phyloP scores from a whole-genome alignment of 805 yeast species.

The Sugiyamaella floridensis region DNA sequence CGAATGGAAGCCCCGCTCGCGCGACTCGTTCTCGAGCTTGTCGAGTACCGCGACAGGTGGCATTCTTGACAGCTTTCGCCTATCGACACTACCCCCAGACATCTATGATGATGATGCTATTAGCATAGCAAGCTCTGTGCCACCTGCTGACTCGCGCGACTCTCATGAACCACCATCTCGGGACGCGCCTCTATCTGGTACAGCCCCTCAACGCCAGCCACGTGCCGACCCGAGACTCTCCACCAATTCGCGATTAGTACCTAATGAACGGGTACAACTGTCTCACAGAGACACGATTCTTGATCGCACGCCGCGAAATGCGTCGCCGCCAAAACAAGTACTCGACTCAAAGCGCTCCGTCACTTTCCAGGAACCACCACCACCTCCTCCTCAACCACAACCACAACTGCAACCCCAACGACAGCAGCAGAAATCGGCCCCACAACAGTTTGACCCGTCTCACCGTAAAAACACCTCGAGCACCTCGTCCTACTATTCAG shows the following conservation, averaged over 20 bases:
- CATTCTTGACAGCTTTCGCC: constrained; percentile 22
- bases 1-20: neutral
- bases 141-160: neutral
- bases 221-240: no score
- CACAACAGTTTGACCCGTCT: neutral
- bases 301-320: neutral
- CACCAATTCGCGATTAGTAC: no score
- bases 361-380: neutral
- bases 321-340: neutral
- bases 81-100: constrained; percentile 16
- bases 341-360: neutral
- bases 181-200: neutral
- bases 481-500: neutral
- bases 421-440: no score
- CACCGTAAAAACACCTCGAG: neutral
- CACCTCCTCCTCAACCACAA: neutral
- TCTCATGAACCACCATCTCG: neutral
- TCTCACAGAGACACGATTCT: neutral
- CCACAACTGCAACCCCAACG: neutral
- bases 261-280: neutral
- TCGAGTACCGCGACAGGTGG: constrained; percentile 16
- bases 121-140: neutral
- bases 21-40: constrained; percentile 13
- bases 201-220: no score
- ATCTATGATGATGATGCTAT: neutral